Percentiles rank a stretch among this genome's conserved stretches.
Conservation (phyloP, 2,329 filamentous ascomycete species). For the Sporothrix protearum region DNA sequence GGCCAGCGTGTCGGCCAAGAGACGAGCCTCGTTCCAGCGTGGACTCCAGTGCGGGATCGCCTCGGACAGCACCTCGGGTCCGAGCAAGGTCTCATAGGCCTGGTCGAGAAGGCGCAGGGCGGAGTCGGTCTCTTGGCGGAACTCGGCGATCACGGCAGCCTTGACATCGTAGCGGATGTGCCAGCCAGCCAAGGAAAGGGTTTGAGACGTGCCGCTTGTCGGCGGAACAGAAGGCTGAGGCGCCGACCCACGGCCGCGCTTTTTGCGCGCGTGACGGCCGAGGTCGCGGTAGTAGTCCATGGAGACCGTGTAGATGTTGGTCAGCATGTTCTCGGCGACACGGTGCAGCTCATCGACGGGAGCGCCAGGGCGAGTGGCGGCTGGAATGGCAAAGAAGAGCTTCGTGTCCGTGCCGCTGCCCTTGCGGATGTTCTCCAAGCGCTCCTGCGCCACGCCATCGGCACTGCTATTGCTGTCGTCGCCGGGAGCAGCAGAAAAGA, state of each 20-base stretch:
- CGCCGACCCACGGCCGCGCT: constrained; percentile 72
- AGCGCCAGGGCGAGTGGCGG: constrained; percentile 41
- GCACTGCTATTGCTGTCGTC: constrained; percentile 52
- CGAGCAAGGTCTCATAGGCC: constrained; percentile 79
- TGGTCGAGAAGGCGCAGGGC: constrained; percentile 82
- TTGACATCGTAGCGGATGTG: constrained; percentile 95
- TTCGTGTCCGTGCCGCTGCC: constrained; percentile 79
- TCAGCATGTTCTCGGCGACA: constrained; percentile 70
- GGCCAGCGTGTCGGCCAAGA: constrained; percentile 76
- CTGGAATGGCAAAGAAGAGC: constrained; percentile 78
- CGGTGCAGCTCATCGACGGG: constrained; percentile 63
- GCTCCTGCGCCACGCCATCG: constrained; percentile 62
- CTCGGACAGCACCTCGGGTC: constrained; percentile 73
- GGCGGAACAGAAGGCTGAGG: constrained; percentile 80
- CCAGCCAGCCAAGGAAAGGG: constrained; percentile 82
- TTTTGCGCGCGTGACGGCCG: constrained; percentile 86
- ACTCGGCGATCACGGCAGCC: constrained; percentile 83
- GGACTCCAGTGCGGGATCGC: constrained; percentile 86
- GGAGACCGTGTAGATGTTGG: constrained; percentile 67
- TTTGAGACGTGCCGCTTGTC: constrained; percentile 78
- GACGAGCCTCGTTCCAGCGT: constrained; percentile 88
- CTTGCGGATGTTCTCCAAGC: constrained; percentile 73
- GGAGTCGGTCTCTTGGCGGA: constrained; percentile 85
- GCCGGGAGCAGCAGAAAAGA: constrained; percentile 52
- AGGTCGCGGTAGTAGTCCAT: constrained; percentile 92